Percentiles rank a stretch among this genome's conserved stretches.
phyloP scores from a whole-genome alignment of 2,329 filamentous ascomycete species.

The Westerdykella aurantiaca region DNA sequence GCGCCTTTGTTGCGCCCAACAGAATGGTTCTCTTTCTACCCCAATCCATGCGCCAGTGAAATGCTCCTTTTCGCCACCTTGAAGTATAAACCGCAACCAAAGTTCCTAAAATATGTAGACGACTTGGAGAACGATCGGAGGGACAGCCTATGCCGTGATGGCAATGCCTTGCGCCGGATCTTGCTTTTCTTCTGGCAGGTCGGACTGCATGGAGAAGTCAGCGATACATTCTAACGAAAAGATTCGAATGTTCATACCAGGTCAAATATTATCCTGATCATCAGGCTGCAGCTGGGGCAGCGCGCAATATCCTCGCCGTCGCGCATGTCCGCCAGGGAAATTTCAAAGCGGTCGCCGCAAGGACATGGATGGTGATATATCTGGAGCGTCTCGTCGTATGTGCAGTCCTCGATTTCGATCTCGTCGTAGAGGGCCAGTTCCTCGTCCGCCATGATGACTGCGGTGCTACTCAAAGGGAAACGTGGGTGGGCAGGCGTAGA shows the following conservation, averaged over 20 bases:
- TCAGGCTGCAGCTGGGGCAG: constrained; percentile 93
- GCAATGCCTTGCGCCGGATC: constrained; percentile 18
- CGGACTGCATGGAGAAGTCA: constrained; percentile 17
- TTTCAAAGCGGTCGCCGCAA: constrained; percentile 95
- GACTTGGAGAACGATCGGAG: too few species aligned
- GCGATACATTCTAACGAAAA: not conserved
- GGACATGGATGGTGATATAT: constrained; percentile 96
- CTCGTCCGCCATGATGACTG: constrained; percentile 27
- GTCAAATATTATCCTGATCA: constrained; percentile 94
- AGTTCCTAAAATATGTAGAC: too few species aligned
- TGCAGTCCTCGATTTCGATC: constrained; percentile 90
- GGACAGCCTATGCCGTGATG: constrained; percentile 18
- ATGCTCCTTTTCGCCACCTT: too few species aligned
- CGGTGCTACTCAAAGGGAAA: too few species aligned
- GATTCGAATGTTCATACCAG: constrained; percentile 49
- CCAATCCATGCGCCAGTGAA: too few species aligned
- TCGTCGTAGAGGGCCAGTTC: constrained; percentile 80
- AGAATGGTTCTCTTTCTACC: too few species aligned
- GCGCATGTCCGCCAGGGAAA: constrained; percentile 72
- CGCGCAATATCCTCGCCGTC: constrained; percentile 94
- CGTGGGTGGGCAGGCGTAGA: not conserved
- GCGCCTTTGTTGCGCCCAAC: too few species aligned
- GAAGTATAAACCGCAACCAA: too few species aligned
- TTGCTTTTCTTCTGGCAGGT: constrained; percentile 24
- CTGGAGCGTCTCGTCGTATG: constrained; percentile 89